Percentiles rank a stretch among this genome's conserved stretches.
phyloP scores from a whole-genome alignment of 169 alveolate genomes.

The Plasmodium gaboni region DNA sequence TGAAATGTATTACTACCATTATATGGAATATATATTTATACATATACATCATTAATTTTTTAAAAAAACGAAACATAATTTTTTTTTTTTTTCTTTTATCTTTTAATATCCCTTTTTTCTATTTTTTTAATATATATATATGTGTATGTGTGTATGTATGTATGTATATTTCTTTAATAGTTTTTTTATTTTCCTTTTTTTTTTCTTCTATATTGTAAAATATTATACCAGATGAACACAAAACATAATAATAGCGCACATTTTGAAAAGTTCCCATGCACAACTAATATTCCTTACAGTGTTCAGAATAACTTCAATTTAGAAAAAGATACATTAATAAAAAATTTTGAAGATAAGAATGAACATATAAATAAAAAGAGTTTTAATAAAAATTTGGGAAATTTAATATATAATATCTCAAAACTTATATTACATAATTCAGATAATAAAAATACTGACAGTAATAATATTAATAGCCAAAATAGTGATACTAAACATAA shows the following conservation, averaged over 20 bases:
- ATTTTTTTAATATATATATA: neutral
- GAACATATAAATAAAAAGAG: slow-evolving; percentile 46
- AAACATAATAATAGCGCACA: slow-evolving; percentile 25
- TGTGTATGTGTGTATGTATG: slow-evolving; percentile 9
- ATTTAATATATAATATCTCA: slow-evolving; percentile 48
- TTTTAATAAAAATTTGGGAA: slow-evolving; percentile 41
- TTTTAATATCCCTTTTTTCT: neutral
- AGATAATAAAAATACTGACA: slow-evolving; percentile 12
- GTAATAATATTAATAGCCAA: slow-evolving; percentile 18
- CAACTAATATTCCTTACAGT: slow-evolving; percentile 18
- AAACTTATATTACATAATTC: slow-evolving; percentile 45
- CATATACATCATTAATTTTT: neutral
- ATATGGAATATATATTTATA: slow-evolving; percentile 1
- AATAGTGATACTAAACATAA: neutral
- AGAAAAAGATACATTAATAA: slow-evolving; percentile 26
- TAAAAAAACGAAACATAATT: neutral
- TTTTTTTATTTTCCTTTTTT: slow-evolving; percentile 8
- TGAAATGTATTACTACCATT: slow-evolving; percentile 3
- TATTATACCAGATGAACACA: slow-evolving; percentile 19
- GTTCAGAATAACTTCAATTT: slow-evolving; percentile 5
- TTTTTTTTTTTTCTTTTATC: neutral
- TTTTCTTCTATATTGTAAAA: neutral
- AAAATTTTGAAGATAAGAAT: slow-evolving; percentile 16
- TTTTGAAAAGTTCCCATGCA: slow-evolving; percentile 24
- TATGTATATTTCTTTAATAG: slow-evolving; percentile 29